Conservation (phyloP, 2,329 filamentous ascomycete species). For the Ascochyta fabae region DNA sequence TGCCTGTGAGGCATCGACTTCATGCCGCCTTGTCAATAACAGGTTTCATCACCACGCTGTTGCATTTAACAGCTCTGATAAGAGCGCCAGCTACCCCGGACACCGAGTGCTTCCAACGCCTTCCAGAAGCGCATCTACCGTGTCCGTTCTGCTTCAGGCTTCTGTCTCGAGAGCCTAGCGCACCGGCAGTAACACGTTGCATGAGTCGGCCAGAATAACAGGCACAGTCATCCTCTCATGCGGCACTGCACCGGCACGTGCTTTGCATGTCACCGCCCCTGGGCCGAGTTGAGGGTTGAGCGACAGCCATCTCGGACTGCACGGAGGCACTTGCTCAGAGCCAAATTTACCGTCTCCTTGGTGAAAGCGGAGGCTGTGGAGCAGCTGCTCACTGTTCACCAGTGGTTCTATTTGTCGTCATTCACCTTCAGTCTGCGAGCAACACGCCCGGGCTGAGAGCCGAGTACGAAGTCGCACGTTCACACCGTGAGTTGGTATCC, state of each 20-base stretch:
- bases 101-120: constrained; percentile 5
- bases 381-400: constrained; percentile 9
- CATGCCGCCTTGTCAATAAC: constrained; percentile 1
- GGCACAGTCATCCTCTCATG: constrained; percentile 9
- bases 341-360: constrained; percentile 1
- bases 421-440: neutral
- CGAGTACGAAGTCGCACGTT: constrained; percentile 6
- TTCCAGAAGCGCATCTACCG: constrained; percentile 16
- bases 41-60: neutral
- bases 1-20: neutral
- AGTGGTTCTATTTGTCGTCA: constrained; percentile 3
- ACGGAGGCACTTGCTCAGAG: constrained; percentile 4
- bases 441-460: neutral
- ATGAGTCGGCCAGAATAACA: constrained; percentile 12
- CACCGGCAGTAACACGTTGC: constrained; percentile 1
- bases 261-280: constrained; percentile 12
- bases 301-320: constrained; percentile 6
- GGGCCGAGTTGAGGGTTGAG: neutral
- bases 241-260: constrained; percentile 6
- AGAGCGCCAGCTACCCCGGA: constrained; percentile 15
- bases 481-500: neutral
- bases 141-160: constrained; percentile 1
- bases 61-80: constrained; percentile 1
- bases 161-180: constrained; percentile 4
- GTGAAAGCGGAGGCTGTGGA: constrained; percentile 5